phyloP scores from a whole-genome alignment of 805 yeast genomes.

The Ogataea nonfermentans region DNA sequence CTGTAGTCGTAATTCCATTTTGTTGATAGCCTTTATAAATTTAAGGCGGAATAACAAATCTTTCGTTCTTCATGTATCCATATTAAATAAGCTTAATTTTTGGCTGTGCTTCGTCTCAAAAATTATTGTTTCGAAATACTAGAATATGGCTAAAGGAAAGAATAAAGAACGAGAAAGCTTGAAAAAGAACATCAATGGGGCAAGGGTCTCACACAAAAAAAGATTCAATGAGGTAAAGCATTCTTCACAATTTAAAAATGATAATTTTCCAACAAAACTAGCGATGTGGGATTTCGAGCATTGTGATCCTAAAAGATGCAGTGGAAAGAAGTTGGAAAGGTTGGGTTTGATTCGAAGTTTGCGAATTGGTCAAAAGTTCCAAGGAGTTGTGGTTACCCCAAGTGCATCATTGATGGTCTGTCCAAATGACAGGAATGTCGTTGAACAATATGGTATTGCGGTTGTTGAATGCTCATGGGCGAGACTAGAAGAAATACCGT shows the following conservation, averaged over 20 bases:
- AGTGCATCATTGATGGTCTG: constrained; percentile 88
- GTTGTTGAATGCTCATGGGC: constrained; percentile 99
- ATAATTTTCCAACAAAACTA: constrained; percentile 71
- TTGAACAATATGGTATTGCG: constrained; percentile 84
- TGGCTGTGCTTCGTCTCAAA: background rate
- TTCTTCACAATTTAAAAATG: constrained; percentile 14
- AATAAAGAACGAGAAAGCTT: constrained; percentile 43
- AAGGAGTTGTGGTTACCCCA: constrained; percentile 89
- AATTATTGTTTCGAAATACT: background rate
- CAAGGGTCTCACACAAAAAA: constrained; percentile 53
- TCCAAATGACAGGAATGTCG: constrained; percentile 78
- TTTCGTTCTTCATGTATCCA: too few relatives aligned
- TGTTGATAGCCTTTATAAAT: too few relatives aligned
- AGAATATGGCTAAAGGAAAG: constrained; percentile 52
- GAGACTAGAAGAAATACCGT: constrained; percentile 94
- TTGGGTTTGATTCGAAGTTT: constrained; percentile 76
- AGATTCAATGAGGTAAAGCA: constrained; percentile 31
- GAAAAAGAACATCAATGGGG: constrained; percentile 36
- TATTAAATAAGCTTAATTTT: background rate
- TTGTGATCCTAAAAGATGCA: constrained; percentile 96
- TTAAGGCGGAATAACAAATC: too few relatives aligned
- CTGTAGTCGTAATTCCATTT: too few relatives aligned
- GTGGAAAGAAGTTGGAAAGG: constrained; percentile 91
- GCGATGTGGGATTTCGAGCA: constrained; percentile 99
- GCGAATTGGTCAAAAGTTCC: constrained; percentile 90